Evolutionary conservation across 768 basidiomycete genomes (phyloP).

Genomic region (Nidula microcarpa): DNA sequence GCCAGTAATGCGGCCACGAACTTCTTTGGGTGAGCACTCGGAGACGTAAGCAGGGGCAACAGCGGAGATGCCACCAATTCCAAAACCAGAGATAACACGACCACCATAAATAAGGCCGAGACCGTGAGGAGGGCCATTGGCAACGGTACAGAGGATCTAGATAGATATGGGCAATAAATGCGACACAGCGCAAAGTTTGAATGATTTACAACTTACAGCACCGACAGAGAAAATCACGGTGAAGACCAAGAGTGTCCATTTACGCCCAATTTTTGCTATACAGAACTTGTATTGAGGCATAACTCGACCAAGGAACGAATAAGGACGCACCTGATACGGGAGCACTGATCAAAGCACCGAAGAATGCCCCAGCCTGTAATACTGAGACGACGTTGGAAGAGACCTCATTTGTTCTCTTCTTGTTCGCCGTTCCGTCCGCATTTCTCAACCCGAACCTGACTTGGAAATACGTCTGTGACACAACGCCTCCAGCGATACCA

Average conservation of each 20-base stretch:
- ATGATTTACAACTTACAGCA: constrained; percentile 54
- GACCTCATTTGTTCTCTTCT: constrained; percentile 40
- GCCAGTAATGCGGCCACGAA: constrained; percentile 83
- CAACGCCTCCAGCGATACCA: constrained; percentile 57
- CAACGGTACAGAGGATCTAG: constrained; percentile 70
- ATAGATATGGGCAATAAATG: too few species aligned
- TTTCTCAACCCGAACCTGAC: constrained; percentile 57
- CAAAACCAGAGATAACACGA: constrained; percentile 75
- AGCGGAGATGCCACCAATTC: constrained; percentile 80
- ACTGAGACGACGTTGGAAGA: constrained; percentile 86
- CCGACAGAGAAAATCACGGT: constrained; percentile 65
- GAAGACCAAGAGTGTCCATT: constrained; percentile 58
- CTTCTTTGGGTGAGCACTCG: constrained; percentile 84
- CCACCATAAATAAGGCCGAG: constrained; percentile 75
- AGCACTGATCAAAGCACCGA: constrained; percentile 75
- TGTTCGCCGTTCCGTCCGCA: constrained; percentile 36
- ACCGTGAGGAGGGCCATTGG: constrained; percentile 47
- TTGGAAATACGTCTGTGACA: constrained; percentile 59
- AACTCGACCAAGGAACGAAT: neutral
- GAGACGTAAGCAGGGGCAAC: constrained; percentile 85
- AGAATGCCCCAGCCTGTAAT: constrained; percentile 85
- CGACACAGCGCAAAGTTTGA: too few species aligned
- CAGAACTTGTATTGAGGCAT: neutral
- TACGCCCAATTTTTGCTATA: constrained; percentile 63
- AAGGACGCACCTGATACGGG: constrained; percentile 56